Evolutionary conservation across 2,329 filamentous ascomycete species (phyloP), one percentile per base, ranked within the genome.

Genomic region (Beauveria pseudobassiana): DNA sequence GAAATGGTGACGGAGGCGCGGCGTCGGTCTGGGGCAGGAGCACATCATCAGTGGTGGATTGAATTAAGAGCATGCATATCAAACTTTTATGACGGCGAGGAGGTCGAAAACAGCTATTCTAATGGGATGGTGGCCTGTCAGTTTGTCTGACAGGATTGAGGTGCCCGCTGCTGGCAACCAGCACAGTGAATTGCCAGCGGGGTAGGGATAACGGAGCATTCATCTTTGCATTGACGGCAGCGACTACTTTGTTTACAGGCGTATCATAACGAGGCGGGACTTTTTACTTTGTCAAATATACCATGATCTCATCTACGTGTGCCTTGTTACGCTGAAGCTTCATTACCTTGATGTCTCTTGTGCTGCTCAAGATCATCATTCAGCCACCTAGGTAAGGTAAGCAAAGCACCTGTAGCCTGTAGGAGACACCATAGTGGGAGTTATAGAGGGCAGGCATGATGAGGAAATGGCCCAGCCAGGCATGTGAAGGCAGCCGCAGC

Each of bases 191-290:
- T 22, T 24, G 18, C 30, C 30, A 51, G 51, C 43, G 45, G 34
- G 24, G 40, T 54, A 43, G 49, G 18, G n/a, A 40, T 20, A 20
- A 54, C 34, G 50, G 43, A 52, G 50, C 51, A 54, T 54, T 24
- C 26, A 51, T 28, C n/a, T 43, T 30, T 50, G 45, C 51, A 60
- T 60, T 60, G 28, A 52, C 58, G 45, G 26, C 42, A 48, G 58
- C 58, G 58, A 60, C 50, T 52, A 16, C 10, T 60, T 48, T 40
- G 53, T 20, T 34, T 49, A 59, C 48, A 22, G n/a, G 30, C 22
- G 42, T 38, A 60, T 60, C 40, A 48, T 28, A n/a, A 49, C 16
- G 30, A 61, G 28, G 10, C 24, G 16, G 22, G 34, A 10, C 16
- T 22, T 20, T 46, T 43, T 40, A 34, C 24, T 30, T 30, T 45